Base-by-base conservation (phyloP, 2,329 filamentous ascomycete species). In the Nothomitra cinnamomea region DNA sequence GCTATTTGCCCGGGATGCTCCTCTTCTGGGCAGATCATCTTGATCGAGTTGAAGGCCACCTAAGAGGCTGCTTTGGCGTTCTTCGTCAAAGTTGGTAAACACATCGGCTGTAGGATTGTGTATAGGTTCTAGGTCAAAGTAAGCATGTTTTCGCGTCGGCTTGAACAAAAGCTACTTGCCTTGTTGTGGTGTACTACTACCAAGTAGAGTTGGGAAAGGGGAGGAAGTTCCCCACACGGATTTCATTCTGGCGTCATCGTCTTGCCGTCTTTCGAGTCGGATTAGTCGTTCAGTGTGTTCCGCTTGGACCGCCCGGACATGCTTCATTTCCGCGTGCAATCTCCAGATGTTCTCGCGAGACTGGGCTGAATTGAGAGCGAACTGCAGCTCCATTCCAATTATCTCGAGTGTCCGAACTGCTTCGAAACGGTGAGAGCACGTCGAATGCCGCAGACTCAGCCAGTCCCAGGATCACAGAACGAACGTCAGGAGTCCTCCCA, bases 1-100 rank as follows among this genome's bases (percentile, higher is more conserved):
- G 64, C 92, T 96, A 65, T 96, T 96, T 49, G 92, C 90, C 60
- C 92, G 79, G 17, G 92, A 98, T 17, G 87, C 84, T 19, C 86
- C 87, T 53, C 92, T 87, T 58, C 90, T 79, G 38, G 87, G 80
- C 55, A 87, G 82, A 32, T 96, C 88, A 57, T 95, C 89, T 3
- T 83, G 77, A 58, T 95, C 90, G 5, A 96, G 74, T 56, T 89
- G 86, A 55, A 95, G 75, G 53, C 85, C 87, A 52, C 82, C 83
- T 50, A 94, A 77, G 56, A 92, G 74, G 61, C 82, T 85, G 62
- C 84, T 84, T 49, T 84, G 81, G 59, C 94, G 85, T 62, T 92
- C 88, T 62, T 76, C 72, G 62, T 95, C 88, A 60, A 95, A 87
- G 62, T 85, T 84, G 61, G 89, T 87, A 64, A 96, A 95, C 42